phyloP scores from a whole-genome alignment of 2,329 filamentous ascomycete species.

The Fusarium gaditjirri region DNA sequence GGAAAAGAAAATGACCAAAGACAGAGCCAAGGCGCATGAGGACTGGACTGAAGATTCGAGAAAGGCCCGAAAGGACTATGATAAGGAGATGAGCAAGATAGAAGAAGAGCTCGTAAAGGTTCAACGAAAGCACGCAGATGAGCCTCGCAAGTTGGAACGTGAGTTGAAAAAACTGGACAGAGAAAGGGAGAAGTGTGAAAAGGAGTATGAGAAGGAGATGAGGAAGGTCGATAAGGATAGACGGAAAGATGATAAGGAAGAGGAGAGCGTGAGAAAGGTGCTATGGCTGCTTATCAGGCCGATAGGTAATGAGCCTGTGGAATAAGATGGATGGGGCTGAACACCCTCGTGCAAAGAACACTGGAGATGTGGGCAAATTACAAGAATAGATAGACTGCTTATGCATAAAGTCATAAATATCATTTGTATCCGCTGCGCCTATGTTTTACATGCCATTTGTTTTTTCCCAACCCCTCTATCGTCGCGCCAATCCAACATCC shows the following conservation, averaged over 20 bases:
- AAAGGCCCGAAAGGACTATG: neutral
- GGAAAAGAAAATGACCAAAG: neutral
- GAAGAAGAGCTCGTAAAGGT: neutral
- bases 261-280: neutral
- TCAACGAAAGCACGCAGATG: neutral
- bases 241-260: neutral
- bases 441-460: neutral
- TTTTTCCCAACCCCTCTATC: neutral
- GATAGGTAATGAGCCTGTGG: neutral
- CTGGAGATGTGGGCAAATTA: too few relatives aligned
- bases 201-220: neutral
- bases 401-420: neutral
- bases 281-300: neutral
- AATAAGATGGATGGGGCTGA: neutral
- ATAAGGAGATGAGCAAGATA: neutral
- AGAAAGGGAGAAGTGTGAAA: neutral
- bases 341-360: rapidly evolving
- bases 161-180: neutral
- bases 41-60: neutral
- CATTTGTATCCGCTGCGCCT: neutral
- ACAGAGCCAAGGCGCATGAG: neutral
- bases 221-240: neutral
- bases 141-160: neutral
- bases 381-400: rapidly evolving
- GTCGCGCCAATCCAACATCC: slow-evolving; percentile 49